These are phyloP conservation scores for Crithidia sp. DNA, from an alignment of 208 protist species.

Conservation along the genomic window DNA sequence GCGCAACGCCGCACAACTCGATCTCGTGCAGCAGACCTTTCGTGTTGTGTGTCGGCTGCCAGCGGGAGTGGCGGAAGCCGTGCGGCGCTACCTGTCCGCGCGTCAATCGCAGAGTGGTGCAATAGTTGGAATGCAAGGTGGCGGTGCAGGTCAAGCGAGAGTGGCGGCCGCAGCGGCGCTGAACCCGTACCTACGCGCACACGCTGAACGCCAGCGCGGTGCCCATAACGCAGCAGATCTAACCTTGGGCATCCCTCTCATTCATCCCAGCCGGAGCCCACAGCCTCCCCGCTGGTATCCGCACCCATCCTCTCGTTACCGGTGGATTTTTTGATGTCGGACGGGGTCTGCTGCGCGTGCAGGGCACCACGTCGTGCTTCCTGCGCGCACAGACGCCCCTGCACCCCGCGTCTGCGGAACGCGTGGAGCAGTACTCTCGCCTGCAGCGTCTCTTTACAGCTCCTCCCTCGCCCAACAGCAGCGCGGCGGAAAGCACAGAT, in stretches of 20 bases:
- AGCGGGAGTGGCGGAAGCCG: slow-evolving; percentile 33
- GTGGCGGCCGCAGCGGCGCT: slow-evolving; percentile 19
- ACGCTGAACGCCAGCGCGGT: slow-evolving; percentile 20
- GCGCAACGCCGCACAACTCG: slow-evolving; percentile 62
- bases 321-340: slow-evolving; percentile 43
- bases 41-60: slow-evolving; percentile 76
- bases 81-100: slow-evolving; percentile 9
- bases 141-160: neutral
- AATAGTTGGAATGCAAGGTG: neutral
- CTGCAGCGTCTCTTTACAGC: slow-evolving; percentile 20
- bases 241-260: slow-evolving; percentile 21
- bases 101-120: neutral
- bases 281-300: slow-evolving; percentile 20
- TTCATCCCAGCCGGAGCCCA: neutral
- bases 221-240: neutral
- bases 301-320: slow-evolving; percentile 28
- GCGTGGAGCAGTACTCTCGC: slow-evolving; percentile 20
- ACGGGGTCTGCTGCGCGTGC: slow-evolving; percentile 28
- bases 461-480: neutral
- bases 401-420: slow-evolving; percentile 20
- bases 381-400: slow-evolving; percentile 22
- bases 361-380: slow-evolving; percentile 19
- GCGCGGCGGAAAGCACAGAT: neutral
- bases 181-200: slow-evolving; percentile 49
- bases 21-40: slow-evolving; percentile 61